These are phyloP conservation scores for Cercospora sojina DNA, from an alignment of 2,329 filamentous ascomycete species.

Conservation along the genomic window DNA sequence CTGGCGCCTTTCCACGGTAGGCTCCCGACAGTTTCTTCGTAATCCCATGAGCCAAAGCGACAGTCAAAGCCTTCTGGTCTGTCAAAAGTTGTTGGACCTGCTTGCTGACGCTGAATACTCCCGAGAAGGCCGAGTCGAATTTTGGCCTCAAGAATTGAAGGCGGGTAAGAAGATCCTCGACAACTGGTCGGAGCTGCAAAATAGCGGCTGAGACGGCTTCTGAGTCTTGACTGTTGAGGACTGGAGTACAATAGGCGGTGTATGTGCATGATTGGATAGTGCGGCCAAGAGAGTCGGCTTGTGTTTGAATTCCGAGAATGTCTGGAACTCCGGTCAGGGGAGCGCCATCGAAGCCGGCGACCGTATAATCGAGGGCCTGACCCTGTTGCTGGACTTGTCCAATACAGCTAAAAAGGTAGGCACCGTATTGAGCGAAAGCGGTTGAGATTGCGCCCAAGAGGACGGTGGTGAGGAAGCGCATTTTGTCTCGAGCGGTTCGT, in stretches of 20 bases:
- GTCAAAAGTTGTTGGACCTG: slow-evolving; percentile 8
- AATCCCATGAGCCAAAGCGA: slow-evolving; percentile 3
- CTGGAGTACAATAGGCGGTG: neutral
- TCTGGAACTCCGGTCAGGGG: neutral
- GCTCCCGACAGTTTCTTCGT: slow-evolving; percentile 10
- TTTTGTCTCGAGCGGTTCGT: neutral
- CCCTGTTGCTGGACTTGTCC: neutral
- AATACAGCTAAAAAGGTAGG: neutral
- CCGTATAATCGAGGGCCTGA: neutral
- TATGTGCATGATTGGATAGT: neutral
- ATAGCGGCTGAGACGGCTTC: neutral
- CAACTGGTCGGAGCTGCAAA: neutral
- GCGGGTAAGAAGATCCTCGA: neutral
- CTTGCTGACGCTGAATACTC: neutral
- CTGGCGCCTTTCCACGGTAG: slow-evolving; percentile 1
- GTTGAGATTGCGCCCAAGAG: neutral
- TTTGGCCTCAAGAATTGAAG: neutral
- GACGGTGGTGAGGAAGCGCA: neutral
- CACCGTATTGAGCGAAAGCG: neutral
- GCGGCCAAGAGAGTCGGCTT: neutral
- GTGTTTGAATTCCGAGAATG: neutral
- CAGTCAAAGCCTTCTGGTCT: slow-evolving; percentile 14
- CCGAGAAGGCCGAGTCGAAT: neutral
- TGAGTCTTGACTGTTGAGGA: neutral
- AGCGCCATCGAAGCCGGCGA: neutral